These are phyloP conservation scores for Plantago major DNA, from an alignment of 257 asterid genomes.

Conservation along the genomic window DNA sequence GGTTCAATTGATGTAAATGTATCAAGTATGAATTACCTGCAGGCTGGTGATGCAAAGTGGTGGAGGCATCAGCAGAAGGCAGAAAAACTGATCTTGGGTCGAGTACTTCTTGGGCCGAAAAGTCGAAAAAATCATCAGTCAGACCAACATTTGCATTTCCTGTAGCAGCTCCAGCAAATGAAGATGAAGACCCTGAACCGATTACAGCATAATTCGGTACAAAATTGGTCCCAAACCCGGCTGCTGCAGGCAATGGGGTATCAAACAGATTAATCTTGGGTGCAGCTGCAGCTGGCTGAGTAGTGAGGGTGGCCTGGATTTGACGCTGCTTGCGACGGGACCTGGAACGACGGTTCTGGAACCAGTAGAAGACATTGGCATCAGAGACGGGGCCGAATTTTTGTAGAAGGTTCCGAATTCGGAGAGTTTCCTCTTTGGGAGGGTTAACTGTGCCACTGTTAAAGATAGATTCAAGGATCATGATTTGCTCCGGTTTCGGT, in stretches of 20 bases:
- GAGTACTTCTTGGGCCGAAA: conserved; percentile 27
- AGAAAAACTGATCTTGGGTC: conserved; percentile 29
- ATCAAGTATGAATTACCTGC: conserved; percentile 22
- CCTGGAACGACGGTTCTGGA: conserved; percentile 86
- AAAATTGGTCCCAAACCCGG: conserved; percentile 14
- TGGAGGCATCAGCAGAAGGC: conserved; percentile 17
- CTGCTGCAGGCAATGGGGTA: background rate
- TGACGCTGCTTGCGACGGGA: conserved; percentile 68
- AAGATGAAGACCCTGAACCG: conserved; percentile 35
- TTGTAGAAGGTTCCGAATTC: conserved; percentile 59
- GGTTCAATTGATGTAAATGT: no score
- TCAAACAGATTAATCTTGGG: conserved; percentile 22
- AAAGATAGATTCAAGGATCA: conserved; percentile 76
- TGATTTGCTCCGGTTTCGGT: conserved; percentile 81
- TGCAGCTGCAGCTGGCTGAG: conserved; percentile 16
- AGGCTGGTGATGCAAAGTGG: conserved; percentile 30
- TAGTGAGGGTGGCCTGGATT: conserved; percentile 36
- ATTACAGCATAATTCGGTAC: background rate
- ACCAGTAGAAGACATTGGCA: conserved; percentile 86
- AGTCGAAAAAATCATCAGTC: conserved; percentile 13
- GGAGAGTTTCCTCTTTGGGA: conserved; percentile 56
- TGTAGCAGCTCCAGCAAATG: conserved; percentile 16
- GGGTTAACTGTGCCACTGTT: conserved; percentile 82
- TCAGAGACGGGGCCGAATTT: conserved; percentile 75
- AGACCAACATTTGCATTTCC: background rate